A percentile compares a stretch with the other conserved stretches of the same genome.
phyloP scores from a whole-genome alignment of 2,329 filamentous ascomycete species.

The Botrytis byssoidea region DNA sequence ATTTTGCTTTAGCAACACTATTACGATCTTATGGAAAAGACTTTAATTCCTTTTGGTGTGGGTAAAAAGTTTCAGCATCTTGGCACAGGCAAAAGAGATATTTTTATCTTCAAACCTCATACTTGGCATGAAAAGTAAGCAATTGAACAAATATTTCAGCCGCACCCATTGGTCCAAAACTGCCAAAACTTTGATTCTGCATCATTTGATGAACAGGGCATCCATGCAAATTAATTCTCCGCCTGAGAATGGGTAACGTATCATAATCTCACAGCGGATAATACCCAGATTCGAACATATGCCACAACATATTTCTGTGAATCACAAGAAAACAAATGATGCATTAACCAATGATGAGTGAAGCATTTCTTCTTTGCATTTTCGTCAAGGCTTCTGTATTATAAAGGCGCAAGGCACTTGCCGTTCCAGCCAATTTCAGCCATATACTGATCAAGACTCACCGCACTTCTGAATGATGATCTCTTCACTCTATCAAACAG shows the following conservation, averaged over 20 bases:
- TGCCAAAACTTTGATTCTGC: neutral
- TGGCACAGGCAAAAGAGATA: slow-evolving; percentile 1
- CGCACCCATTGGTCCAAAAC: neutral
- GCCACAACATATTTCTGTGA: neutral
- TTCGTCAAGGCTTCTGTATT: neutral
- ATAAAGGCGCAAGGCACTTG: slow-evolving; percentile 10
- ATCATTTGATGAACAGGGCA: neutral
- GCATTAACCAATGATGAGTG: neutral
- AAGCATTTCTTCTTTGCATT: neutral
- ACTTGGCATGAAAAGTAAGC: neutral
- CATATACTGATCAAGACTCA: neutral
- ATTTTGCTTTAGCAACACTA: neutral
- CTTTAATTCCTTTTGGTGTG: neutral
- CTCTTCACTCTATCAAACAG: neutral
- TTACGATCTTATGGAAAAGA: neutral
- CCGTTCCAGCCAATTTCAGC: slow-evolving; percentile 4
- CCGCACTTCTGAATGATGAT: neutral
- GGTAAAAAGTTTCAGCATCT: slow-evolving; percentile 17
- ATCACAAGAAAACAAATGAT: neutral
- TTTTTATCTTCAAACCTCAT: slow-evolving; percentile 17
- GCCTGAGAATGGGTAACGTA: slow-evolving; percentile 7
- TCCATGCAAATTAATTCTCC: neutral
- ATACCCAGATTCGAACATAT: slow-evolving; percentile 3
- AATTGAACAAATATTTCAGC: slow-evolving; percentile 6
- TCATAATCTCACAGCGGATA: neutral